Evolutionary conservation across 2,329 filamentous ascomycete genomes (phyloP).

Genomic region (Ophiocordyceps robertsii): DNA sequence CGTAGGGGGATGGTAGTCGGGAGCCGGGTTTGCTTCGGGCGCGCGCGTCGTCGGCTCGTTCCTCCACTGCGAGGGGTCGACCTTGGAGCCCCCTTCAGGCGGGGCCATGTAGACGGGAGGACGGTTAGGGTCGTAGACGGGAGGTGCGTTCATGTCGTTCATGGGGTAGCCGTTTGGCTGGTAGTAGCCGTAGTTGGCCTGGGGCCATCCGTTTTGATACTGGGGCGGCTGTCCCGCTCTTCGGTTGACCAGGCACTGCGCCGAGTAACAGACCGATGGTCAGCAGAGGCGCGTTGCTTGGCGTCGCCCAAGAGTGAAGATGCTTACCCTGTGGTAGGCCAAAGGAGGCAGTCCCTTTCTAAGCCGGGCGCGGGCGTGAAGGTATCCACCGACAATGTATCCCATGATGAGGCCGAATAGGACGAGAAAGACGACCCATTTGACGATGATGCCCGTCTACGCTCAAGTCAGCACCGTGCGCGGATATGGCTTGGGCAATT

Average conservation of each 20-base stretch:
- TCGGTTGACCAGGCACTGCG: slow-evolving; percentile 38
- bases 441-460: slow-evolving; percentile 51
- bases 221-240: slow-evolving; percentile 8
- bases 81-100: slow-evolving; percentile 35
- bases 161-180: slow-evolving; percentile 26
- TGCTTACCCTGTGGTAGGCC: slow-evolving; percentile 53
- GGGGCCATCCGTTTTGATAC: slow-evolving; percentile 7
- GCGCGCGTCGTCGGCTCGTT: slow-evolving; percentile 8
- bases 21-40: slow-evolving; percentile 11
- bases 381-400: slow-evolving; percentile 55
- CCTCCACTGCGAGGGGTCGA: slow-evolving; percentile 35
- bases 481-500: not conserved
- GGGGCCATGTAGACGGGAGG: slow-evolving; percentile 40
- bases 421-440: slow-evolving; percentile 55
- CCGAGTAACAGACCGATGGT: not conserved
- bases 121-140: slow-evolving; percentile 44
- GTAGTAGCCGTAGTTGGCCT: slow-evolving; percentile 12
- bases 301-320: not conserved
- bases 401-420: slow-evolving; percentile 43
- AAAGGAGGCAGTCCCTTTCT: slow-evolving; percentile 52
- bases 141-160: slow-evolving; percentile 39
- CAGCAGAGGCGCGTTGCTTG: too few species aligned
- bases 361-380: slow-evolving; percentile 56
- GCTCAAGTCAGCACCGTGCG: not conserved
- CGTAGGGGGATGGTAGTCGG: slow-evolving; percentile 20